These are phyloP conservation scores for Aureobasidium lini DNA, from an alignment of 2,329 filamentous ascomycete genomes.

Conservation along the genomic window DNA sequence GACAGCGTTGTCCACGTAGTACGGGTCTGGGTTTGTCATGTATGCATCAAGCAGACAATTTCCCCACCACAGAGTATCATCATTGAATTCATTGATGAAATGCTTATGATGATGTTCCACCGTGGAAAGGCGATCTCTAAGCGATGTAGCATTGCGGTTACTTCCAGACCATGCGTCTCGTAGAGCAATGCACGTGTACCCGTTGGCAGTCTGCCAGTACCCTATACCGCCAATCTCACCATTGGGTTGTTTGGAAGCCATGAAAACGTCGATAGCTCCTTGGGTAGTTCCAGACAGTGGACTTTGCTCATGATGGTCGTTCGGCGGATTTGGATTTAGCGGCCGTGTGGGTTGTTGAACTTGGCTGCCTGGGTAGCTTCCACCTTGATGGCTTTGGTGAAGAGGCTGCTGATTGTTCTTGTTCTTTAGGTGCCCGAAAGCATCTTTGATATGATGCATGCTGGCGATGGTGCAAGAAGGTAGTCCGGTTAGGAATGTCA, in stretches of 20 bases:
- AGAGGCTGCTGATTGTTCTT: conserved; percentile 2
- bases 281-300: conserved; percentile 16
- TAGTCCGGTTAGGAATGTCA: neutral
- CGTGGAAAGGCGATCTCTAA: conserved; percentile 16
- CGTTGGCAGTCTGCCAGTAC: conserved; percentile 26
- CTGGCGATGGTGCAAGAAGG: neutral
- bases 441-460: conserved; percentile 12
- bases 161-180: conserved; percentile 21
- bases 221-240: conserved; percentile 24
- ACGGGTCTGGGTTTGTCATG: conserved; percentile 18
- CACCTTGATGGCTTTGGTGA: neutral
- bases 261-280: conserved; percentile 20
- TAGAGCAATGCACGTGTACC: conserved; percentile 24
- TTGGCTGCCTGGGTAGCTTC: neutral
- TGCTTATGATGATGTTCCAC: conserved; percentile 18
- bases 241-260: conserved; percentile 18
- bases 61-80: conserved; percentile 25
- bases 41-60: conserved; percentile 21
- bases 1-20: conserved; percentile 20
- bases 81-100: conserved; percentile 25
- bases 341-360: conserved; percentile 5
- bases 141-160: conserved; percentile 17
- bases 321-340: neutral
- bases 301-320: neutral
- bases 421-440: neutral